phyloP scores from a whole-genome alignment of 148 eudicot genomes.

The Dianthus caryophyllus region DNA sequence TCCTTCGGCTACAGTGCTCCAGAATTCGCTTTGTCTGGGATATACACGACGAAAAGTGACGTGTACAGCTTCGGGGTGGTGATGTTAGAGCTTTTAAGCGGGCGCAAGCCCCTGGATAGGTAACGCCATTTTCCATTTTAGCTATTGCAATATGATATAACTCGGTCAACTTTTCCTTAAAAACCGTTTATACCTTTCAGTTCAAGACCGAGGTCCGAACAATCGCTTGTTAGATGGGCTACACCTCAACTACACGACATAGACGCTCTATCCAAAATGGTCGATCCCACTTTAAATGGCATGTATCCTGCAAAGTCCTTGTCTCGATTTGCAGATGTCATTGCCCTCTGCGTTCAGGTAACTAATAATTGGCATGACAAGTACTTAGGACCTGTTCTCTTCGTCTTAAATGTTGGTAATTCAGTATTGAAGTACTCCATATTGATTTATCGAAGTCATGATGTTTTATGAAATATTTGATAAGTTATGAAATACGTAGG shows the following conservation, averaged over 20 bases:
- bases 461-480: too few species aligned
- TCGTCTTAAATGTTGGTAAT: too few species aligned
- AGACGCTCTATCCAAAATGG: slow-evolving; percentile 91
- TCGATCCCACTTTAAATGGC: slow-evolving; percentile 83
- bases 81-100: slow-evolving; percentile 96
- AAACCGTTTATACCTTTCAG: slow-evolving; percentile 33
- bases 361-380: not conserved
- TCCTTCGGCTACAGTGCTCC: slow-evolving; percentile 99
- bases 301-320: slow-evolving; percentile 96
- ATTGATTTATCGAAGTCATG: too few species aligned
- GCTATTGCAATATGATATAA: not conserved
- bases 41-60: slow-evolving; percentile 93
- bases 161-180: slow-evolving; percentile 5
- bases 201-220: slow-evolving; percentile 87
- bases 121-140: slow-evolving; percentile 25
- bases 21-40: slow-evolving; percentile 92
- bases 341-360: slow-evolving; percentile 98
- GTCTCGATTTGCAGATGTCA: slow-evolving; percentile 92
- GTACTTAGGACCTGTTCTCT: too few species aligned
- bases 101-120: slow-evolving; percentile 98
- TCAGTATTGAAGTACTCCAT: too few species aligned
- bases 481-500: too few species aligned
- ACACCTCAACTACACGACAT: slow-evolving; percentile 97
- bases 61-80: slow-evolving; percentile 99
- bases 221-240: slow-evolving; percentile 99